Percentiles rank a stretch among this genome's conserved stretches.
Evolutionary conservation across 306 rosid genomes (phyloP).

Genomic region (Rosa rugosa): DNA sequence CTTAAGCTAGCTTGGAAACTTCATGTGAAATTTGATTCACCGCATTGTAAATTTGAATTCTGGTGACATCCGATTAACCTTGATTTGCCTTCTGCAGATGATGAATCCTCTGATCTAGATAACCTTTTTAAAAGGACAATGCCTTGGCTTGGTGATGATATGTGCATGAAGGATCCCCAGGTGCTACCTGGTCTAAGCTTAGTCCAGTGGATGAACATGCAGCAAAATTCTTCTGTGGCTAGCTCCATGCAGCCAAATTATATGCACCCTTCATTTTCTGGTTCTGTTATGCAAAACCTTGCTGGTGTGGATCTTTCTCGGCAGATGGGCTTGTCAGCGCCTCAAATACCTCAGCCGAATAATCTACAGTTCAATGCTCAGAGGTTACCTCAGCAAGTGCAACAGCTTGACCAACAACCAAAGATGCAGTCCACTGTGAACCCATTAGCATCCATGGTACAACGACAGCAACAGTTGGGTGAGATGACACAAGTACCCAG

Average conservation of each 20-base stretch:
- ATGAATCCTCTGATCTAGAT: constrained; percentile 70
- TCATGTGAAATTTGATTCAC: background rate
- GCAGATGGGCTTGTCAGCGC: constrained; percentile 62
- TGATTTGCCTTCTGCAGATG: constrained; percentile 51
- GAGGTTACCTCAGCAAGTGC: constrained; percentile 66
- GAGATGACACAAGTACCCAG: constrained; percentile 55
- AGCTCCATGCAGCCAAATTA: constrained; percentile 72
- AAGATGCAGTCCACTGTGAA: constrained; percentile 50
- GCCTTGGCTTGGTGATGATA: constrained; percentile 92
- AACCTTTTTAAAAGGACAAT: constrained; percentile 67
- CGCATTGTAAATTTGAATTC: background rate
- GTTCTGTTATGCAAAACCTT: constrained; percentile 67
- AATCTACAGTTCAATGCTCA: constrained; percentile 58
- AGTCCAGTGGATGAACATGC: constrained; percentile 99
- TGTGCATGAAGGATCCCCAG: constrained; percentile 79
- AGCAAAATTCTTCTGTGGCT: constrained; percentile 65
- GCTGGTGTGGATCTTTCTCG: constrained; percentile 64
- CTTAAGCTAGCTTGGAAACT: background rate
- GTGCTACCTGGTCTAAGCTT: constrained; percentile 76
- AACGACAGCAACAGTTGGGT: constrained; percentile 57
- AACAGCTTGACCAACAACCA: constrained; percentile 73
- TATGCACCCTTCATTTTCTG: constrained; percentile 52
- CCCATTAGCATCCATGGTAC: constrained; percentile 52
- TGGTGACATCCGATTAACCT: constrained; percentile 8
- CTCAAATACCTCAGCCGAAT: constrained; percentile 68